A percentile compares a stretch with the other conserved stretches of the same genome.
Evolutionary conservation across 2,329 filamentous ascomycete genomes (phyloP).

Genomic region (Hypoxylon sp.): DNA sequence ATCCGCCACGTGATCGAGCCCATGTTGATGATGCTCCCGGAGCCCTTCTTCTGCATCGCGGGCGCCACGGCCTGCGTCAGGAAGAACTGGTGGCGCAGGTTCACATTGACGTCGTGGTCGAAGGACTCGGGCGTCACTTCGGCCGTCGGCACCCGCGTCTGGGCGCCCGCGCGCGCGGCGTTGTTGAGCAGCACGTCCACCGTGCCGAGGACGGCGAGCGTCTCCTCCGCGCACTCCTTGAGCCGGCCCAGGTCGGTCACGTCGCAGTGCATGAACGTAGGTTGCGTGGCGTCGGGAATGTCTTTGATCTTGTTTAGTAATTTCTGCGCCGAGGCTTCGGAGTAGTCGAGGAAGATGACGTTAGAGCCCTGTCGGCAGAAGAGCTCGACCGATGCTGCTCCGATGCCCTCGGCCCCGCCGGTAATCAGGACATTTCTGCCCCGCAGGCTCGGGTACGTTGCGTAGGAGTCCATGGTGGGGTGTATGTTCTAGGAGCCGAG

Average conservation of each 20-base stretch:
- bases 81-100: slow-evolving; percentile 60
- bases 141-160: slow-evolving; percentile 49
- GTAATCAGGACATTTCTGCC: slow-evolving; percentile 59
- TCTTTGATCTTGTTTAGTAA: slow-evolving; percentile 49
- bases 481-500: neutral
- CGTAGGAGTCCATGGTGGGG: slow-evolving; percentile 45
- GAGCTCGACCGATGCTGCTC: slow-evolving; percentile 58
- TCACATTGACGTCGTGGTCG: slow-evolving; percentile 59
- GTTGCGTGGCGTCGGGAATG: slow-evolving; percentile 44
- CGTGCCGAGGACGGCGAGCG: slow-evolving; percentile 48
- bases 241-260: slow-evolving; percentile 55
- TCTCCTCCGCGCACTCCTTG: slow-evolving; percentile 51
- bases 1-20: slow-evolving; percentile 56
- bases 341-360: slow-evolving; percentile 60
- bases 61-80: slow-evolving; percentile 56
- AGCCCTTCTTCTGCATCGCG: slow-evolving; percentile 49
- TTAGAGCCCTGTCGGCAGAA: slow-evolving; percentile 60
- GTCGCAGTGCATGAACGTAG: slow-evolving; percentile 59
- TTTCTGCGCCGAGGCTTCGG: slow-evolving; percentile 49
- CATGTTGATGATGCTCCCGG: slow-evolving; percentile 57
- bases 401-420: slow-evolving; percentile 62
- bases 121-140: slow-evolving; percentile 58
- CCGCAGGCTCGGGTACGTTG: slow-evolving; percentile 58
- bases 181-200: slow-evolving; percentile 56
- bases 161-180: slow-evolving; percentile 48